Evolutionary conservation across 2,329 filamentous ascomycete species (phyloP).

Genomic region (Cercospora sp.): DNA sequence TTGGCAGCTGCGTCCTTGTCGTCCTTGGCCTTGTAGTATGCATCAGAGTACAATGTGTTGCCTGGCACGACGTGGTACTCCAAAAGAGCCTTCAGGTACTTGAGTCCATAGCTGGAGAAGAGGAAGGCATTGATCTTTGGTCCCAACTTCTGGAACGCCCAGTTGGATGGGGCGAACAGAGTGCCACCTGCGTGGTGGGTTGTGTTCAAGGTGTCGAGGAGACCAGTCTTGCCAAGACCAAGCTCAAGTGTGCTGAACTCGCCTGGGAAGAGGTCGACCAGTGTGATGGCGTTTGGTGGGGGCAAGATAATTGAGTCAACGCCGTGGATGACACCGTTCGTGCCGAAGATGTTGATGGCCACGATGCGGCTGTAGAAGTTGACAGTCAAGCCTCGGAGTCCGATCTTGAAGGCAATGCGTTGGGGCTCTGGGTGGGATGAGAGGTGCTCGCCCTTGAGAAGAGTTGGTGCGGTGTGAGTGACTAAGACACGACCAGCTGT

Average conservation of each 20-base stretch:
- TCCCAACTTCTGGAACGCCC: constrained; percentile 75
- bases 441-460: constrained; percentile 59
- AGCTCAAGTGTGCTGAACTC: constrained; percentile 78
- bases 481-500: constrained; percentile 65
- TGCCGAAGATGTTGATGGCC: constrained; percentile 67
- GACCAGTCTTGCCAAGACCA: constrained; percentile 71
- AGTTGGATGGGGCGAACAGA: constrained; percentile 78
- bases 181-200: constrained; percentile 65
- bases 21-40: constrained; percentile 59
- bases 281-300: constrained; percentile 63
- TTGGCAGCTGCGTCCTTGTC: constrained; percentile 31
- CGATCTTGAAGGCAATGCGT: constrained; percentile 68
- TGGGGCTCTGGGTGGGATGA: constrained; percentile 63
- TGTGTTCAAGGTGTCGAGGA: constrained; percentile 60
- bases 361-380: constrained; percentile 77
- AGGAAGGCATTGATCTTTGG: constrained; percentile 76
- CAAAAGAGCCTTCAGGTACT: constrained; percentile 75
- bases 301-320: constrained; percentile 74
- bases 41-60: constrained; percentile 79
- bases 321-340: constrained; percentile 79
- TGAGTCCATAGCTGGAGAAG: constrained; percentile 71
- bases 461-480: constrained; percentile 72
- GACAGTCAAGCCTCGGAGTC: constrained; percentile 63
- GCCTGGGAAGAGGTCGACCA: constrained; percentile 65
- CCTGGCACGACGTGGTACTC: constrained; percentile 76